Evolutionary conservation across 2,329 filamentous ascomycete species (phyloP).

Genomic region (Hypoxylon sp.): DNA sequence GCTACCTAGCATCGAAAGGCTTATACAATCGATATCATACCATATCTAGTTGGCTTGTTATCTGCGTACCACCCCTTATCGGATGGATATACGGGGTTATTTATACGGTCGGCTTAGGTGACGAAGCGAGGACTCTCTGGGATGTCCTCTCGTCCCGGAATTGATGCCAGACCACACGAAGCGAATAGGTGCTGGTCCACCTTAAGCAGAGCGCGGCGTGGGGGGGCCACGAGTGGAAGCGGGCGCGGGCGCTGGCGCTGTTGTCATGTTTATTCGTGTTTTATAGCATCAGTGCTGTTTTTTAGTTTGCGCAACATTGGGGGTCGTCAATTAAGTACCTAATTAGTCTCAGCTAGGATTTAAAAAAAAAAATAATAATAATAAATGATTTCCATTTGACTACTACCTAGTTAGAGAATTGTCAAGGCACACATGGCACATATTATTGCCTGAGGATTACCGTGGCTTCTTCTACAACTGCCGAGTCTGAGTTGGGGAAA

Average conservation of each 20-base stretch:
- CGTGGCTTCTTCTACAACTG: conserved; percentile 36
- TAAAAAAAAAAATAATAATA: conserved; percentile 3
- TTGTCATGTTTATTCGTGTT: conserved; percentile 21
- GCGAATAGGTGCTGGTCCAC: background rate
- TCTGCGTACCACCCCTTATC: background rate
- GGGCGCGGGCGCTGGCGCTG: background rate
- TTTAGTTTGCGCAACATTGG: conserved; percentile 22
- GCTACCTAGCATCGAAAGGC: background rate
- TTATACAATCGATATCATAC: background rate
- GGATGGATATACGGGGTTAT: background rate
- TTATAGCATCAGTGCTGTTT: conserved; percentile 27
- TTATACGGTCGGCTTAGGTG: background rate
- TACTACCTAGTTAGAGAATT: background rate
- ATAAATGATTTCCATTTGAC: conserved; percentile 25
- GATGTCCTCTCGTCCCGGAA: background rate
- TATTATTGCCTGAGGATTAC: conserved; percentile 9
- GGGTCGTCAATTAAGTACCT: conserved; percentile 13
- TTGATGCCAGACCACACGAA: background rate
- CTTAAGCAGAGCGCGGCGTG: background rate
- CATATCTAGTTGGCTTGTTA: background rate
- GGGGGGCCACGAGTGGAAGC: background rate
- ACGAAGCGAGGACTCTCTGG: background rate
- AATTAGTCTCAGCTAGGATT: conserved; percentile 17
- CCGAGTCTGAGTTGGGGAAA: conserved; percentile 40
- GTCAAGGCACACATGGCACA: background rate